Base-by-base conservation (phyloP, 257 asterid species). In the Verbascum thapsus region DNA sequence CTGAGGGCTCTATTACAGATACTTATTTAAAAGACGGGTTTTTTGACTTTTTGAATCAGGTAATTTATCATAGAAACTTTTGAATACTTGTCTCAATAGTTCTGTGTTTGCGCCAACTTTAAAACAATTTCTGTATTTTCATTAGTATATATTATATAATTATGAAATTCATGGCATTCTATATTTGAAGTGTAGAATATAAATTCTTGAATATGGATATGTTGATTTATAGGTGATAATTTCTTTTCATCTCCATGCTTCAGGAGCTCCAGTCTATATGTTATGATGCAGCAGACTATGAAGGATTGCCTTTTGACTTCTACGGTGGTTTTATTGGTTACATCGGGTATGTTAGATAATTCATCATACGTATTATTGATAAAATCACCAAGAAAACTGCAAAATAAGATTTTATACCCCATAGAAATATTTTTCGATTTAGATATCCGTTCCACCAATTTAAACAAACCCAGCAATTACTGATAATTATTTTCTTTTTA, bases 261-360 rank as follows among this genome's bases (percentile, higher is more conserved):
- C 85, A 94, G 99, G 97, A 94, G 78, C 95, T 94, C 53, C 85
- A 77, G 41, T 90, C 97, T 45, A 76, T 90, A 75, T 64, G 76
- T 68, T 87, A 82, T 34, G 92, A 94, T 67, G 78, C 79, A 42
- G 76, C 87, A 22, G 99, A 94, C 73, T 90, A 81, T 41, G 84
- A 94, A 74, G 96, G 92, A 69, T 68, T 94, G 70, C 99, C 99
- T 32, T 94, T 94, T 58, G 96, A 87, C 43, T 94, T 90, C 69
- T 86, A 70, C 40, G 96, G 99, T 67, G 99, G 99, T 69, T 94
- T 80, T 80, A 68, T 94, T 74, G 99, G 99, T 49, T 94, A 94
- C 77, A 76, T 90, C 6, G 99, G 99, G 97, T 94, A 89, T 41
- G 85, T 13, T 45, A 43, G 35, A 44, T 34, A 50, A 58, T 50